Conservation (phyloP, 108 stramenopile genomes). For the Pseudonitzschia delicatissima region DNA sequence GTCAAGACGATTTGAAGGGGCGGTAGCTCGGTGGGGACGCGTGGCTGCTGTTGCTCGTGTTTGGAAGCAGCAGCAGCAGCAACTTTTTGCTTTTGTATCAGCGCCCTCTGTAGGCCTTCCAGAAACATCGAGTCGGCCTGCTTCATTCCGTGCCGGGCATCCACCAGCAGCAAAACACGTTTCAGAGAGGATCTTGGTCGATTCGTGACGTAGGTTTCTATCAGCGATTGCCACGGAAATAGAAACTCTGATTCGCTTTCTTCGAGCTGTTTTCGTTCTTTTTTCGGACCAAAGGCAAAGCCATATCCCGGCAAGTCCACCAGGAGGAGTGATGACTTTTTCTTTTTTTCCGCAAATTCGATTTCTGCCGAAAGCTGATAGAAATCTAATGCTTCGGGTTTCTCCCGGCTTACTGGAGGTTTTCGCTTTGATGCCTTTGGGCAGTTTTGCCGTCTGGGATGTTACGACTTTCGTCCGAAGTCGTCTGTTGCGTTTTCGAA, state of each 20-base stretch:
- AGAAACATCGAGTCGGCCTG: constrained; percentile 71
- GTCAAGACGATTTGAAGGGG: constrained; percentile 84
- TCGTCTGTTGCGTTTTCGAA: constrained; percentile 10
- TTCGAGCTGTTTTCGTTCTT: neutral
- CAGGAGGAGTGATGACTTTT: constrained; percentile 47
- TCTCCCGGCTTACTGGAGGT: constrained; percentile 69
- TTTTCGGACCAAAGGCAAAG: constrained; percentile 73
- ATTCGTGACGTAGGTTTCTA: constrained; percentile 59
- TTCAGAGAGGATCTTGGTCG: constrained; percentile 53
- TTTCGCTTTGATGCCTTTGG: constrained; percentile 70
- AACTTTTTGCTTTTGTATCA: constrained; percentile 7
- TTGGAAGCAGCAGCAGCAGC: neutral
- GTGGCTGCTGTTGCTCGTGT: neutral
- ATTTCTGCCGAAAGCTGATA: constrained; percentile 63
- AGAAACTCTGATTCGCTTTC: constrained; percentile 5
- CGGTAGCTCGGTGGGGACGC: constrained; percentile 39
- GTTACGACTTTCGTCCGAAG: constrained; percentile 7
- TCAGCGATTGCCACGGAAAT: constrained; percentile 53
- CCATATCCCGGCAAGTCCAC: constrained; percentile 86
- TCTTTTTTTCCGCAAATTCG: constrained; percentile 4
- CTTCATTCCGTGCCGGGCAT: constrained; percentile 84
- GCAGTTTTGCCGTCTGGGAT: constrained; percentile 50
- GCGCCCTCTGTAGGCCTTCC: constrained; percentile 35
- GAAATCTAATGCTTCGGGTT: constrained; percentile 65
- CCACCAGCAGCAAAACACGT: constrained; percentile 69